phyloP scores from a whole-genome alignment of 2,329 filamentous ascomycete genomes.

The Aspergillus clavatus region DNA sequence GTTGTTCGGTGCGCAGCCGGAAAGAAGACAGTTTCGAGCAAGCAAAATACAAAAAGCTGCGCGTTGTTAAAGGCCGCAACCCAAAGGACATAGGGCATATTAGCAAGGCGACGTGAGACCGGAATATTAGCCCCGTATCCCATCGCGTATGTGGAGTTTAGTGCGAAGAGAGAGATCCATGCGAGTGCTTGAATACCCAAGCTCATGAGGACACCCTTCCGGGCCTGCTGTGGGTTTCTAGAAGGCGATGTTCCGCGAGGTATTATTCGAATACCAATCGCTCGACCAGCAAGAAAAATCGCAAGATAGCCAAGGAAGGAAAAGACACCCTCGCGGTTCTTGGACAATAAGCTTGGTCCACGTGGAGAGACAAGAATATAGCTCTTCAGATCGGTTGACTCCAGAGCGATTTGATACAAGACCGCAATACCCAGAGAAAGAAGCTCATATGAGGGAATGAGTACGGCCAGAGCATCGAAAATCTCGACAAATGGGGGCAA shows the following conservation, averaged over 20 bases:
- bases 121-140: slow-evolving; percentile 61
- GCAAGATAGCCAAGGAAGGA: slow-evolving; percentile 91
- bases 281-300: slow-evolving; percentile 88
- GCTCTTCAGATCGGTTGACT: slow-evolving; percentile 70
- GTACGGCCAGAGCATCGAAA: slow-evolving; percentile 65
- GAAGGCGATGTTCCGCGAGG: slow-evolving; percentile 53
- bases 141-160: slow-evolving; percentile 63
- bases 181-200: slow-evolving; percentile 60
- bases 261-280: slow-evolving; percentile 73
- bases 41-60: slow-evolving; percentile 74
- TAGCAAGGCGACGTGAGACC: slow-evolving; percentile 85
- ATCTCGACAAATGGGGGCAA: slow-evolving; percentile 84
- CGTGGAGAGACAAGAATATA: slow-evolving; percentile 81
- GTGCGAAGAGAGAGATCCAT: slow-evolving; percentile 67
- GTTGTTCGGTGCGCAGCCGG: slow-evolving; percentile 61
- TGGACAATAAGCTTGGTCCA: slow-evolving; percentile 66
- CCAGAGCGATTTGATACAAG: slow-evolving; percentile 69
- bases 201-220: slow-evolving; percentile 57
- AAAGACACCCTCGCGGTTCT: slow-evolving; percentile 93
- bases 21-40: slow-evolving; percentile 74
- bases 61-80: slow-evolving; percentile 82
- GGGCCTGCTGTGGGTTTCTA: slow-evolving; percentile 41
- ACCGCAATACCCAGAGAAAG: slow-evolving; percentile 66
- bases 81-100: slow-evolving; percentile 91
- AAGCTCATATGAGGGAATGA: slow-evolving; percentile 71